phyloP scores from a whole-genome alignment of 108 stramenopile genomes.

The Aureococcus anophagefferens region DNA sequence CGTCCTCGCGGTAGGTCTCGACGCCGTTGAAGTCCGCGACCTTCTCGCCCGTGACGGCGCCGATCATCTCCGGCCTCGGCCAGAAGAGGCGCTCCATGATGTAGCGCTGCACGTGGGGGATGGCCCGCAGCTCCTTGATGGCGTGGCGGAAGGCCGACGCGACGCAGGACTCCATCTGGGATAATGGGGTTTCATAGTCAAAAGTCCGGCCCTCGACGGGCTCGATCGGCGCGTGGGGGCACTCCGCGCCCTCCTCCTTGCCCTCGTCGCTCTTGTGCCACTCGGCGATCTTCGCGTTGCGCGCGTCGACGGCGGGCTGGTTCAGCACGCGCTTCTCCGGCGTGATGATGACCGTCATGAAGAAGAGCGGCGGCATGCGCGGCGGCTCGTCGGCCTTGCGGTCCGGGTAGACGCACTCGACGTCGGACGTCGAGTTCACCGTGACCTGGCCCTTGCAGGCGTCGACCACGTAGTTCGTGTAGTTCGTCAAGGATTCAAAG shows the following conservation, averaged over 20 bases:
- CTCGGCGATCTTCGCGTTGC: slow-evolving; percentile 7
- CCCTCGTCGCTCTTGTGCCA: slow-evolving; percentile 8
- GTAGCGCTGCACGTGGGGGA: slow-evolving; percentile 42
- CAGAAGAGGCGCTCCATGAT: slow-evolving; percentile 54
- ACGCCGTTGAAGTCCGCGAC: not conserved
- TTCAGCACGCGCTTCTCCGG: slow-evolving; percentile 14
- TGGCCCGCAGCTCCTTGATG: slow-evolving; percentile 9
- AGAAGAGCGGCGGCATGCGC: slow-evolving; percentile 6
- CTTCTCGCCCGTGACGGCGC: slow-evolving; percentile 4
- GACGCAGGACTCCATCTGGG: slow-evolving; percentile 13
- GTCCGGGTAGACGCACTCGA: not conserved
- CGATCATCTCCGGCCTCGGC: slow-evolving; percentile 27
- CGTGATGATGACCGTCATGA: slow-evolving; percentile 19
- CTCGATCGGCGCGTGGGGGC: slow-evolving; percentile 3
- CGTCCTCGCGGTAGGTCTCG: not conserved
- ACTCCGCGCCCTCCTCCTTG: slow-evolving; percentile 9
- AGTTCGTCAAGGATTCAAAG: slow-evolving; percentile 18
- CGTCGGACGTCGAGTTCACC: slow-evolving; percentile 8
- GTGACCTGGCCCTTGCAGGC: slow-evolving; percentile 27
- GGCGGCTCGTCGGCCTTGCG: not conserved
- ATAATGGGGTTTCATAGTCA: slow-evolving; percentile 17
- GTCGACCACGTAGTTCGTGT: slow-evolving; percentile 21
- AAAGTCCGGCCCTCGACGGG: slow-evolving; percentile 17
- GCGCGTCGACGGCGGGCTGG: slow-evolving; percentile 8
- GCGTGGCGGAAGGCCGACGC: slow-evolving; percentile 12